Conservation (phyloP, 257 asterid genomes). For the Capsicum chinense region DNA sequence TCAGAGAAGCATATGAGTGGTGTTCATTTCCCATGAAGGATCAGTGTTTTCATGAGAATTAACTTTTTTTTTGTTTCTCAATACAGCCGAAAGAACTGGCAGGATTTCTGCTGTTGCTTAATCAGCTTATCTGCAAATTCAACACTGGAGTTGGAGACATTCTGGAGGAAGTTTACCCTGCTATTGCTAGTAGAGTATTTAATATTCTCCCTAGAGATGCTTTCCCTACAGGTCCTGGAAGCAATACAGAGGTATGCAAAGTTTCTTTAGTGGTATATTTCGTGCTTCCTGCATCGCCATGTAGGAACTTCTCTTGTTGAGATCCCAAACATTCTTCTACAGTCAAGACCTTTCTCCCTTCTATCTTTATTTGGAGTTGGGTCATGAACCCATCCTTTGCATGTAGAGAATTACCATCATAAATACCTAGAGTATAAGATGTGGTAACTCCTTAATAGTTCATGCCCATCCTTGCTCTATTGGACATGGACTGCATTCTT, state of each 20-base stretch:
- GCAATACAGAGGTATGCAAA: conserved; percentile 79
- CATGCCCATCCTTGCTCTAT: conserved; percentile 2
- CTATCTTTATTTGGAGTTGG: not conserved
- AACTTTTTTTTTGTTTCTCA: conserved; percentile 30
- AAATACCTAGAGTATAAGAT: not conserved
- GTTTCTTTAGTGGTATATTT: not conserved
- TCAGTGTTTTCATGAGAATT: conserved; percentile 5
- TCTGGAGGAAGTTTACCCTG: conserved; percentile 84
- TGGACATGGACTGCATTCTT: conserved; percentile 4
- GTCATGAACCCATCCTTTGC: conserved; percentile 13
- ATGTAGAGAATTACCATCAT: conserved; percentile 17
- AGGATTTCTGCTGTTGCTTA: conserved; percentile 80
- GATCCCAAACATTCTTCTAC: not conserved
- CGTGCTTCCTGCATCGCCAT: not conserved
- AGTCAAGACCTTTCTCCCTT: not conserved
- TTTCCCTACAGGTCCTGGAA: conserved; percentile 73
- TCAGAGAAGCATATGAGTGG: conserved; percentile 7
- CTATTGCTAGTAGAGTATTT: conserved; percentile 69
- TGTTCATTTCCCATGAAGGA: conserved; percentile 1
- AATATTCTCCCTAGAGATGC: conserved; percentile 74
- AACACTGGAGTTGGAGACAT: conserved; percentile 64
- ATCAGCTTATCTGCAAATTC: conserved; percentile 95
- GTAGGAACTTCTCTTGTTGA: not conserved
- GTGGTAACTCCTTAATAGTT: not conserved
- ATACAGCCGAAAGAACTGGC: conserved; percentile 91